phyloP scores from a whole-genome alignment of 345 rosid species.

The Corchorus olitorius region DNA sequence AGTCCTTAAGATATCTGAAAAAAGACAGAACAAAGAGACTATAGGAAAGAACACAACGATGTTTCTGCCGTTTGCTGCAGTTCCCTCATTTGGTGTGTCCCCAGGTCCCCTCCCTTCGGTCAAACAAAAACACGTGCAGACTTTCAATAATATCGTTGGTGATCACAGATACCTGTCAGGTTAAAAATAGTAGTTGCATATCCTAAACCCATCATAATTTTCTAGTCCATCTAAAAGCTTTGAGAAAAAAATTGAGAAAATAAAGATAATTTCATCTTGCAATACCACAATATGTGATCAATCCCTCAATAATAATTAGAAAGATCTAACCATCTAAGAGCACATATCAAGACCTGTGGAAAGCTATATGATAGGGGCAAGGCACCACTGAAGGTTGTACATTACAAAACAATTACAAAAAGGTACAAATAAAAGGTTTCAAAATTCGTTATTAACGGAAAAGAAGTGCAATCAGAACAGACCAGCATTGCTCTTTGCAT shows the following conservation, averaged over 20 bases:
- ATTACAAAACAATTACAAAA: background rate
- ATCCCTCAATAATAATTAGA: background rate
- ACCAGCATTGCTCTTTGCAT: constrained; percentile 78
- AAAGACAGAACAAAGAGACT: no score
- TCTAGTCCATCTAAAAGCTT: background rate
- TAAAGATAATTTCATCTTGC: background rate
- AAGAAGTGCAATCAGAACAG: constrained; percentile 34
- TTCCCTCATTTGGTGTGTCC: no score
- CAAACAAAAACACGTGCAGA: no score
- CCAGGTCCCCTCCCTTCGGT: no score
- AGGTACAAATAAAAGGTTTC: background rate
- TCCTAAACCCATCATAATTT: background rate
- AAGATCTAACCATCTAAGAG: background rate
- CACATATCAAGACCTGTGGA: background rate
- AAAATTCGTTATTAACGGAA: constrained; percentile 7
- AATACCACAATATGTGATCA: background rate
- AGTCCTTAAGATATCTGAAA: no score
- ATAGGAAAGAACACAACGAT: no score
- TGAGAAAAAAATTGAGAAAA: background rate
- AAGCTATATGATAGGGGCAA: background rate
- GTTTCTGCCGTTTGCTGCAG: no score
- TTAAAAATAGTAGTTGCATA: background rate
- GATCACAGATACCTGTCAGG: no score
- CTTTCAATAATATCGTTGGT: no score
- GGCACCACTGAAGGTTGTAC: background rate